These are phyloP conservation scores for Fusarium miscanthi DNA, from an alignment of 2,329 filamentous ascomycete species.

Conservation along the genomic window DNA sequence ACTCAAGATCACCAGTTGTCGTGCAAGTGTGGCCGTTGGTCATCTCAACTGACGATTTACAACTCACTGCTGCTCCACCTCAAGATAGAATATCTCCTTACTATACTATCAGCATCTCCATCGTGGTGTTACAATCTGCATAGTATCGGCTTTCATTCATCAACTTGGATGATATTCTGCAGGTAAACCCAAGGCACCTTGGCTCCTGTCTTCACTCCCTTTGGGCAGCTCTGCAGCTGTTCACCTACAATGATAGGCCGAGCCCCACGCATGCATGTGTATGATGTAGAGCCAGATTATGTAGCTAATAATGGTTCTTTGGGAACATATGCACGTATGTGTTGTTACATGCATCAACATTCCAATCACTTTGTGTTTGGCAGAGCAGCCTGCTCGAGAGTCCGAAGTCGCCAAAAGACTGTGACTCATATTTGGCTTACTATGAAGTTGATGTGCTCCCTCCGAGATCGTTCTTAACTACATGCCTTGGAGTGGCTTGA, in stretches of 20 bases:
- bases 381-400: background rate
- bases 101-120: background rate
- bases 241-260: background rate
- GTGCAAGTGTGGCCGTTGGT: background rate
- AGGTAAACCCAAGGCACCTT: constrained; percentile 13
- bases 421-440: constrained; percentile 8
- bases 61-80: constrained; percentile 2
- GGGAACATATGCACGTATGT: constrained; percentile 17
- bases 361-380: background rate
- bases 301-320: constrained; percentile 2
- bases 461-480: background rate
- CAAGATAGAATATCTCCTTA: background rate
- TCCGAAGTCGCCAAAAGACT: constrained; percentile 1
- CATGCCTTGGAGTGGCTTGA: background rate
- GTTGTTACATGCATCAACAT: constrained; percentile 16
- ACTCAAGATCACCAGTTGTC: background rate
- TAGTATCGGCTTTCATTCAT: background rate
- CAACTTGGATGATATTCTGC: constrained; percentile 2
- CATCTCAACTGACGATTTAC: background rate
- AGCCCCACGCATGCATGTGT: constrained; percentile 16
- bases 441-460: background rate
- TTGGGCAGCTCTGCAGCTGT: constrained; percentile 30
- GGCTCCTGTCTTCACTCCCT: background rate
- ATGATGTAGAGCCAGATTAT: constrained; percentile 1
- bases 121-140: background rate